phyloP scores from a whole-genome alignment of 2,329 filamentous ascomycete species.

The Calonectria montana region DNA sequence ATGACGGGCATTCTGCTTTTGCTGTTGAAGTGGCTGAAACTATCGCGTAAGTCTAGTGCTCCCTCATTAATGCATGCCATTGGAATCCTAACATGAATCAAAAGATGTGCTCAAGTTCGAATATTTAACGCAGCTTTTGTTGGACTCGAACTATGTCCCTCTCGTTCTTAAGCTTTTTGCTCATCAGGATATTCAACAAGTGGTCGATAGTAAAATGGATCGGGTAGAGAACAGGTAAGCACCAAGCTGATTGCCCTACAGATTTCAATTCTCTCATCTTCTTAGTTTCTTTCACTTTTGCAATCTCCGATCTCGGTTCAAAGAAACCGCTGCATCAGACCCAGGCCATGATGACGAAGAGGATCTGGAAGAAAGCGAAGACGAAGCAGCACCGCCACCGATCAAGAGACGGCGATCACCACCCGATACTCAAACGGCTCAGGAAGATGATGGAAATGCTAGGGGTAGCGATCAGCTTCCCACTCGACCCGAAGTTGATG shows the following conservation, averaged over 20 bases:
- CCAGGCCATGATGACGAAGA: conserved; percentile 51
- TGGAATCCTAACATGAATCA: neutral
- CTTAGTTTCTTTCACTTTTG: conserved; percentile 91
- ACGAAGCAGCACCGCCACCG: conserved; percentile 86
- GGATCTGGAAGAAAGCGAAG: conserved; percentile 67
- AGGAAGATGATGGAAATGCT: conserved; percentile 40
- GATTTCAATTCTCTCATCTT: neutral
- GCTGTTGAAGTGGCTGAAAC: conserved; percentile 95
- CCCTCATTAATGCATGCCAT: neutral
- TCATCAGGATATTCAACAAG: conserved; percentile 91
- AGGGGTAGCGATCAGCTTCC: conserved; percentile 50
- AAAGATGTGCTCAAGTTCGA: conserved; percentile 94
- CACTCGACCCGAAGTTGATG: conserved; percentile 77
- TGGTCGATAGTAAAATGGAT: conserved; percentile 88
- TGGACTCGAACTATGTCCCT: conserved; percentile 96
- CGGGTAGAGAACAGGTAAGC: conserved; percentile 81
- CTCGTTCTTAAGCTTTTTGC: conserved; percentile 93
- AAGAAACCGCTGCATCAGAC: conserved; percentile 48
- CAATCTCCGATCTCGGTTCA: conserved; percentile 71
- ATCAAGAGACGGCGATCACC: conserved; percentile 72
- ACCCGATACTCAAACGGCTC: conserved; percentile 47
- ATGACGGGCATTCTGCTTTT: conserved; percentile 89
- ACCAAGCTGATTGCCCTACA: neutral
- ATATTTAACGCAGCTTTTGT: conserved; percentile 90
- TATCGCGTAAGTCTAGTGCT: conserved; percentile 78